A percentile compares a stretch with the other conserved stretches of the same genome.
These are phyloP conservation scores for Hypsizygus marmoreus DNA, from an alignment of 768 basidiomycete genomes.

Conservation along the genomic window DNA sequence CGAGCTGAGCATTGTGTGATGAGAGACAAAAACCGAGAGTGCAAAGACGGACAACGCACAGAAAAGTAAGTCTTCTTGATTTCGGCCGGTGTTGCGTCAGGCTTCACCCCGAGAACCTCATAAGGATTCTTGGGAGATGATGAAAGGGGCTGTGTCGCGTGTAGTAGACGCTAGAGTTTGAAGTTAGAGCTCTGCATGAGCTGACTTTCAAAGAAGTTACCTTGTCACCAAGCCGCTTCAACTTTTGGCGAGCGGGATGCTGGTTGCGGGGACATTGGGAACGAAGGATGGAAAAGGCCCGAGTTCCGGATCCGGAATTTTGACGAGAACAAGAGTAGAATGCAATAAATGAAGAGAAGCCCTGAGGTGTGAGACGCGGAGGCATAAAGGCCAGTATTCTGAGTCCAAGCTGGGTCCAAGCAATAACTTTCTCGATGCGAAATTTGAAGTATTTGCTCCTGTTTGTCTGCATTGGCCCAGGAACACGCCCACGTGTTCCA, in stretches of 20 bases:
- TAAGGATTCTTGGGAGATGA: constrained; percentile 84
- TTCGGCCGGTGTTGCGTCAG: constrained; percentile 80
- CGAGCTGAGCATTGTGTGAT: constrained; percentile 68
- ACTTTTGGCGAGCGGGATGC: constrained; percentile 18
- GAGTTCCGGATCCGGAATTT: constrained; percentile 26
- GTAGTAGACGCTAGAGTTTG: constrained; percentile 66
- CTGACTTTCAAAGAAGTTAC: constrained; percentile 29
- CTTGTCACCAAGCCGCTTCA: constrained; percentile 38
- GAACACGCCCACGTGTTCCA: constrained; percentile 9
- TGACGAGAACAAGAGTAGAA: constrained; percentile 57
- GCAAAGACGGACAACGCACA: constrained; percentile 48
- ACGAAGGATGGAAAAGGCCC: constrained; percentile 42
- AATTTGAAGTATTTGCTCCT: constrained; percentile 38
- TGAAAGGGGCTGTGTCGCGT: constrained; percentile 59
- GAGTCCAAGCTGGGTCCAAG: no score
- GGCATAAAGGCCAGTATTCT: constrained; percentile 39
- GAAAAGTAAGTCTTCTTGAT: constrained; percentile 98
- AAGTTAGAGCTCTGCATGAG: constrained; percentile 13
- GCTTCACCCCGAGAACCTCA: constrained; percentile 82
- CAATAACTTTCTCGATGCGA: constrained; percentile 16
- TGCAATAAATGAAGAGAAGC: constrained; percentile 57
- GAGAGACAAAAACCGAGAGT: constrained; percentile 9
- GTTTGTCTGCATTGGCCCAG: constrained; percentile 19
- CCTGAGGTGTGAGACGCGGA: constrained; percentile 49
- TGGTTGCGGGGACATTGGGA: constrained; percentile 36